These are phyloP conservation scores for Protomyces pachydermus DNA, from an alignment of 1,139 yeast species.

Conservation along the genomic window DNA sequence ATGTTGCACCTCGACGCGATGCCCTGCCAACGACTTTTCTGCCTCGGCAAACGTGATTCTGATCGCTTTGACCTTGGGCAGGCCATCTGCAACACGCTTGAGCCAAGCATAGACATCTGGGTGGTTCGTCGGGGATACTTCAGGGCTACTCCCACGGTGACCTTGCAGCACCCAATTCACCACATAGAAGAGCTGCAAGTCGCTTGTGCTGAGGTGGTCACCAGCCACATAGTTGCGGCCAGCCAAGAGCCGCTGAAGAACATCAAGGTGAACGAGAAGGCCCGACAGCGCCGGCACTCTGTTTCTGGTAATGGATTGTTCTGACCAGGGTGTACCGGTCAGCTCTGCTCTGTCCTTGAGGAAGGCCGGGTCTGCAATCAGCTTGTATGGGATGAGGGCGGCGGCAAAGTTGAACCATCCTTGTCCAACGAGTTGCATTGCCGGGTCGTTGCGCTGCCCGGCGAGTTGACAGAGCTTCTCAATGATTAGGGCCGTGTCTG, in stretches of 20 bases:
- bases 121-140: slow-evolving; percentile 2
- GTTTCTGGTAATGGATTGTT: background rate
- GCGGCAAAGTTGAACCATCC: slow-evolving; percentile 7
- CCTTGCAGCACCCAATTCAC: slow-evolving; percentile 22
- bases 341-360: slow-evolving; percentile 13
- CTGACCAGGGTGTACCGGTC: slow-evolving; percentile 24
- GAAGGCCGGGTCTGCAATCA: slow-evolving; percentile 20
- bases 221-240: slow-evolving; percentile 1
- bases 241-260: background rate
- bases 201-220: slow-evolving; percentile 7
- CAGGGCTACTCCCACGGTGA: slow-evolving; percentile 5
- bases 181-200: slow-evolving; percentile 13
- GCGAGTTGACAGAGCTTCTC: slow-evolving; percentile 2
- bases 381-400: slow-evolving; percentile 3
- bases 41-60: slow-evolving; percentile 8
- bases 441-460: slow-evolving; percentile 1
- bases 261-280: slow-evolving; percentile 10
- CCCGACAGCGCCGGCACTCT: slow-evolving; percentile 5
- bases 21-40: background rate
- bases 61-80: background rate
- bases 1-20: background rate
- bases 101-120: slow-evolving; percentile 13
- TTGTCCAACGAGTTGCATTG: slow-evolving; percentile 3
- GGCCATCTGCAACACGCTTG: background rate
- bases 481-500: slow-evolving; percentile 6